phyloP scores from a whole-genome alignment of 192 early-diverging fungal genomes.

The Umbelopsis sp. region DNA sequence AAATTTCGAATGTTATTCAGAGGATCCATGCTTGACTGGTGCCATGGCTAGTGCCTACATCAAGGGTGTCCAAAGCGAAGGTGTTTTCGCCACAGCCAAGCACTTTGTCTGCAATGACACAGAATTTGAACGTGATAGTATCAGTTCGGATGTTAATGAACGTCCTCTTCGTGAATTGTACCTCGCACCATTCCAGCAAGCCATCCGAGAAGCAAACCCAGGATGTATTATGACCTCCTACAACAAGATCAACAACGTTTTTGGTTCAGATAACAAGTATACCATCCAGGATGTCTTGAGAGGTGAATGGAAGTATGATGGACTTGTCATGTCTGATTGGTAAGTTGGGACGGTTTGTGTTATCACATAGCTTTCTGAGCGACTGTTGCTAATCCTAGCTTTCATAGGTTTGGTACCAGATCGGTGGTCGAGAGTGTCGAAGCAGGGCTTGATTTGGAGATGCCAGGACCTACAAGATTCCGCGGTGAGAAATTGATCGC shows the following conservation, averaged over 20 bases:
- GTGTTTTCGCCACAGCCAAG: constrained; percentile 60
- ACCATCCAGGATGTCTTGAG: background rate
- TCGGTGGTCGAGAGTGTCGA: background rate
- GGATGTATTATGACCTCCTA: constrained; percentile 15
- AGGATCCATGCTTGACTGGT: constrained; percentile 56
- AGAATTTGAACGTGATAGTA: constrained; percentile 5
- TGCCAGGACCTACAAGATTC: constrained; percentile 52
- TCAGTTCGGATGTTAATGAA: background rate
- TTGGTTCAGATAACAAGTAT: background rate
- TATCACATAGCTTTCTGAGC: background rate
- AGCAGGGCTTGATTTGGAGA: constrained; percentile 19
- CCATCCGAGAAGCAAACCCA: constrained; percentile 4
- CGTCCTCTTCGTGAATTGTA: constrained; percentile 14
- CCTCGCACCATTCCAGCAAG: constrained; percentile 6
- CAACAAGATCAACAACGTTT: constrained; percentile 4
- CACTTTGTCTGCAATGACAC: constrained; percentile 57
- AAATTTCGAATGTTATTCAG: constrained; percentile 22
- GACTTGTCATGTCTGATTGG: constrained; percentile 7
- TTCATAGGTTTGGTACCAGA: background rate
- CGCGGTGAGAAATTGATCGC: constrained; percentile 22
- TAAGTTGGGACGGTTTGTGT: background rate
- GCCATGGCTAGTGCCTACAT: constrained; percentile 52
- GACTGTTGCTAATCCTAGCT: background rate
- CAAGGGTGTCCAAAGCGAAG: constrained; percentile 53
- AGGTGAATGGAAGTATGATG: constrained; percentile 15